These are phyloP conservation scores for Arthrobotrys pseudoclavata DNA, from an alignment of 2,329 filamentous ascomycete species.

Conservation along the genomic window DNA sequence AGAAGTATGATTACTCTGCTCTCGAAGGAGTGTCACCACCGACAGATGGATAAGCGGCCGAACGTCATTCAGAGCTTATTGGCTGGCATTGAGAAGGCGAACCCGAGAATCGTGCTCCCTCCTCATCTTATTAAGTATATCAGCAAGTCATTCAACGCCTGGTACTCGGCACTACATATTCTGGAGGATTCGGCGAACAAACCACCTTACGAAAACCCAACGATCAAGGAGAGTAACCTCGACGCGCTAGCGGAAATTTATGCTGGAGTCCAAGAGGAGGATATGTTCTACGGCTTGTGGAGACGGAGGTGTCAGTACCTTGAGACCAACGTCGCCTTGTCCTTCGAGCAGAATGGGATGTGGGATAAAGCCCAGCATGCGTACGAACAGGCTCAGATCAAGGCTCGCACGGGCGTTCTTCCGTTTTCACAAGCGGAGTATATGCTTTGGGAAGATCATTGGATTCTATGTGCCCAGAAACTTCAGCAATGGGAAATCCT, in stretches of 20 bases:
- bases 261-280: conserved; percentile 89
- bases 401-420: conserved; percentile 93
- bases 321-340: conserved; percentile 95
- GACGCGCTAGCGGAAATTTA: conserved; percentile 97
- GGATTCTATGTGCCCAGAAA: conserved; percentile 97
- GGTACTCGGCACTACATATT: conserved; percentile 94
- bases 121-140: conserved; percentile 96
- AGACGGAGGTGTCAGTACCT: conserved; percentile 94
- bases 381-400: conserved; percentile 97
- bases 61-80: conserved; percentile 95
- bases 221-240: conserved; percentile 90
- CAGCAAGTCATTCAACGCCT: conserved; percentile 92
- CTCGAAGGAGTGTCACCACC: conserved; percentile 94
- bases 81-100: conserved; percentile 85
- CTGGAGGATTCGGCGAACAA: conserved; percentile 90
- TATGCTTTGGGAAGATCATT: conserved; percentile 99
- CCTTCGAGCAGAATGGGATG: conserved; percentile 98
- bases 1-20: conserved; percentile 90
- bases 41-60: conserved; percentile 92
- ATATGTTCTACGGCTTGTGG: conserved; percentile 98
- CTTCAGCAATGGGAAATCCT: conserved; percentile 99
- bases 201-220: conserved; percentile 84
- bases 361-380: conserved; percentile 99
- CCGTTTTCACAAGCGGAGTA: conserved; percentile 97
- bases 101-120: conserved; percentile 89